Conservation (phyloP, 345 rosid species). For the Eucalyptus microcorys region DNA sequence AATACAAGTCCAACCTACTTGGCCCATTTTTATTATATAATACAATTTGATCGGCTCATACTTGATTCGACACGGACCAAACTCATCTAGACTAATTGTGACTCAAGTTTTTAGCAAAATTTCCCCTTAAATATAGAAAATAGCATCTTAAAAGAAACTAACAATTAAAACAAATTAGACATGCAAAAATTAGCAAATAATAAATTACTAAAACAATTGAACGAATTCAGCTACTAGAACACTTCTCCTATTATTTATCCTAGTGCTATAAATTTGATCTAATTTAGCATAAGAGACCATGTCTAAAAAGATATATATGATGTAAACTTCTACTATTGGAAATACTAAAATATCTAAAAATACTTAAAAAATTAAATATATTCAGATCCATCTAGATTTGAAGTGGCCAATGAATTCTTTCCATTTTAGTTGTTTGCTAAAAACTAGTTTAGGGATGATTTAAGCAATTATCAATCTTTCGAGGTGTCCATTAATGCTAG, state of each 20-base stretch:
- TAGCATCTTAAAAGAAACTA: too few species aligned
- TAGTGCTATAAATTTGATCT: background rate
- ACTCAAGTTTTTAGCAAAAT: background rate
- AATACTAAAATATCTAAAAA: background rate
- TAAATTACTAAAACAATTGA: too few species aligned
- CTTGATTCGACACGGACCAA: background rate
- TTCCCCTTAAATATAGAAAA: background rate
- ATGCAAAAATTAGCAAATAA: too few species aligned
- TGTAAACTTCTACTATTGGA: background rate
- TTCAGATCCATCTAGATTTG: background rate
- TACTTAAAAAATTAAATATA: too few species aligned
- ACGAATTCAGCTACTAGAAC: background rate
- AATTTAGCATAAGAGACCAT: background rate
- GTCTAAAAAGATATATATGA: background rate
- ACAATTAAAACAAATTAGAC: background rate
- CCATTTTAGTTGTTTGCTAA: background rate
- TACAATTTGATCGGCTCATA: background rate
- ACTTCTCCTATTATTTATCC: background rate
- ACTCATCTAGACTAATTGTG: background rate
- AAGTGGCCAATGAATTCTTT: background rate
- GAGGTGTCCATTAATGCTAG: background rate
- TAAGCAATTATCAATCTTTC: background rate
- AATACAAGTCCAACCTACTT: too few species aligned
- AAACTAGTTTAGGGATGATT: background rate
- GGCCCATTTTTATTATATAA: too few species aligned